Evolutionary conservation across 108 stramenopile species (phyloP), one percentile per base, ranked within the genome.

Genomic region (Stephanodiscus minutulus): DNA sequence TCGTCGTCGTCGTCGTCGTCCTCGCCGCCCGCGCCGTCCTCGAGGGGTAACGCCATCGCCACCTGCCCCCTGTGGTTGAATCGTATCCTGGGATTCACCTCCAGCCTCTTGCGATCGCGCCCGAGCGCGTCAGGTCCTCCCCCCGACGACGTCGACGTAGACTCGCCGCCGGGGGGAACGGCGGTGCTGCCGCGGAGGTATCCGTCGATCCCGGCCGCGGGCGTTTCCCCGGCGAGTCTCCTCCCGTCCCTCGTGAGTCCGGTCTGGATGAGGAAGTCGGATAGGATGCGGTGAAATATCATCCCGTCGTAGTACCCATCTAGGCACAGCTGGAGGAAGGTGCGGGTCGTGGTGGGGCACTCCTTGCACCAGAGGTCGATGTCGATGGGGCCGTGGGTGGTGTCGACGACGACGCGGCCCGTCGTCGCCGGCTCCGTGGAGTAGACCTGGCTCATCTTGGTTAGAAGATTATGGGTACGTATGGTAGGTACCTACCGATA

Each of bases 31-130:
- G 11, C 35, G 12, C 70, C 67, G 17, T 83, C 70, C 10, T n/a
- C n/a, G n/a, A 87, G 59, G 20, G 73, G 86, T 41, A 90, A 60
- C 2, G 98, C 98, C 95, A 97, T 95, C 56, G 96, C 96, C 13
- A 98, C 83, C 65, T 93, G 94, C 3, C 98, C 98, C 28, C 96
- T 76, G 62, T 96, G 97, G 77, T 91, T 95, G 74, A 97, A 97
- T 55, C 86, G 88, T 48, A 98, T 85, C 11, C 97, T 84, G 11
- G 87, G 87, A 71, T 94, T 88, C 12, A 96, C 41, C 73, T 98
- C 98, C 49, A 89, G 85, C 56, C 79, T 64, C 55, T 91, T 88
- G 10, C 90, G 74, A 20, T 85, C 82, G 65, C 85, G 71, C n/a
- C 73, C 73, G 60, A 80, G 61, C 33, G 60, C 66, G 25, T 74